These are phyloP conservation scores for Colletotrichum neosansevieriae DNA, from an alignment of 2,329 filamentous ascomycete species.

Conservation along the genomic window DNA sequence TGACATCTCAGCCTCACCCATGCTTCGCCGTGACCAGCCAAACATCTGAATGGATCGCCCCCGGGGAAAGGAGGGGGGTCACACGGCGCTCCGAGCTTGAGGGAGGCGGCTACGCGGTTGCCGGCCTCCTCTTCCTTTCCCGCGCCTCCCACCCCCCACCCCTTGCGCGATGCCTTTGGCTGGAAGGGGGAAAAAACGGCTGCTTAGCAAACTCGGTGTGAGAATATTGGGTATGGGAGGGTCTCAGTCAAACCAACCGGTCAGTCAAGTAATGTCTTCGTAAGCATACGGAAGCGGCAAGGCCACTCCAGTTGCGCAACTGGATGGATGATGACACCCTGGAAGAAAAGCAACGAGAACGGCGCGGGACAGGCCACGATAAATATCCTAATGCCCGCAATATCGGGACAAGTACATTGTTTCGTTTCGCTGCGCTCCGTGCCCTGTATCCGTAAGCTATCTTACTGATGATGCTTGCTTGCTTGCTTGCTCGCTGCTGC, in stretches of 20 bases:
- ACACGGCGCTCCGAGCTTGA: slow-evolving; percentile 34
- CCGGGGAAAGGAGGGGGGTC: slow-evolving; percentile 2
- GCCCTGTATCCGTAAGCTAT: not conserved
- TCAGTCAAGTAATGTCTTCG: slow-evolving; percentile 20
- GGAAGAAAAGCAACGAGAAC: slow-evolving; percentile 5
- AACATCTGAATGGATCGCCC: slow-evolving; percentile 22
- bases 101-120: slow-evolving; percentile 29
- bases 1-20: slow-evolving; percentile 7
- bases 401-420: not conserved
- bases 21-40: slow-evolving; percentile 12
- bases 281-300: slow-evolving; percentile 9
- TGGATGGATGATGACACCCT: not conserved
- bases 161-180: slow-evolving; percentile 26
- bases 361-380: not conserved
- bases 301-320: not conserved
- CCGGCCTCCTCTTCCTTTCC: not conserved
- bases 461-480: not conserved
- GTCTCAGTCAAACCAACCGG: slow-evolving; percentile 23
- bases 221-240: slow-evolving; percentile 4
- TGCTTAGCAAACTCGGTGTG: slow-evolving; percentile 7
- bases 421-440: not conserved
- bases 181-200: not conserved
- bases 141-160: not conserved
- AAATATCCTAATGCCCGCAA: not conserved
- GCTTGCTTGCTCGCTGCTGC: slow-evolving; percentile 1